Percentiles rank a stretch among this genome's conserved stretches.
phyloP scores from a whole-genome alignment of 129 eudicot genomes.

The Lonicera japonica region DNA sequence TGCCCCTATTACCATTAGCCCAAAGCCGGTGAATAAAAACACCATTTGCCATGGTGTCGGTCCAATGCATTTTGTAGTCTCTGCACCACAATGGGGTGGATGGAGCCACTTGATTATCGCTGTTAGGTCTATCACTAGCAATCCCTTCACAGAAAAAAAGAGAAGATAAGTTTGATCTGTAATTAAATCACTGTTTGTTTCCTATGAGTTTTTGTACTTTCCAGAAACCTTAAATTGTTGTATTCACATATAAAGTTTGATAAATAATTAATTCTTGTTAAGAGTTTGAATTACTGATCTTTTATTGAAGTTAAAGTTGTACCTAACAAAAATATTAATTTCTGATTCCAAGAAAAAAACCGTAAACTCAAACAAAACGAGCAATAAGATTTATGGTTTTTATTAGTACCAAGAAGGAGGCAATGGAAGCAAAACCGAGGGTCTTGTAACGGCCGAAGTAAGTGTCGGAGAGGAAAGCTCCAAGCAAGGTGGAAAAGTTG shows the following conservation, averaged over 20 bases:
- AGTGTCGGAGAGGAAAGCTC: slow-evolving; percentile 72
- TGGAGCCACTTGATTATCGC: slow-evolving; percentile 62
- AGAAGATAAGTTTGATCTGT: too few relatives aligned
- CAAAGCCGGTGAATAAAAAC: slow-evolving; percentile 15
- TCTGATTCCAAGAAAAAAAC: not conserved
- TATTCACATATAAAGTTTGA: too few relatives aligned
- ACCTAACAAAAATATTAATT: too few relatives aligned
- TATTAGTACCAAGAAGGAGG: slow-evolving; percentile 44
- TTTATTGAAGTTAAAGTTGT: too few relatives aligned
- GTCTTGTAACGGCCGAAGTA: slow-evolving; percentile 88
- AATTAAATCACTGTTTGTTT: too few relatives aligned
- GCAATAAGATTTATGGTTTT: not conserved
- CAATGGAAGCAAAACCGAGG: slow-evolving; percentile 56
- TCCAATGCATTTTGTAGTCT: slow-evolving; percentile 35
- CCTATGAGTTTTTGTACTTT: too few relatives aligned
- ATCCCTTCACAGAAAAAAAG: slow-evolving; percentile 36
- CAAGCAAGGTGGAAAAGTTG: slow-evolving; percentile 61
- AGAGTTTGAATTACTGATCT: not conserved
- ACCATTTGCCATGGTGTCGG: slow-evolving; percentile 43
- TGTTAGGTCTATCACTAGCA: slow-evolving; percentile 53
- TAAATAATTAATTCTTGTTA: too few relatives aligned
- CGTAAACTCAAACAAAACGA: not conserved
- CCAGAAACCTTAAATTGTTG: too few relatives aligned
- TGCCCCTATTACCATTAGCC: slow-evolving; percentile 24
- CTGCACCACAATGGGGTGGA: slow-evolving; percentile 63